Percentiles rank a stretch among this genome's conserved stretches.
These are phyloP conservation scores for Xanthoconium purpureum DNA, from an alignment of 768 basidiomycete species.

Conservation along the genomic window DNA sequence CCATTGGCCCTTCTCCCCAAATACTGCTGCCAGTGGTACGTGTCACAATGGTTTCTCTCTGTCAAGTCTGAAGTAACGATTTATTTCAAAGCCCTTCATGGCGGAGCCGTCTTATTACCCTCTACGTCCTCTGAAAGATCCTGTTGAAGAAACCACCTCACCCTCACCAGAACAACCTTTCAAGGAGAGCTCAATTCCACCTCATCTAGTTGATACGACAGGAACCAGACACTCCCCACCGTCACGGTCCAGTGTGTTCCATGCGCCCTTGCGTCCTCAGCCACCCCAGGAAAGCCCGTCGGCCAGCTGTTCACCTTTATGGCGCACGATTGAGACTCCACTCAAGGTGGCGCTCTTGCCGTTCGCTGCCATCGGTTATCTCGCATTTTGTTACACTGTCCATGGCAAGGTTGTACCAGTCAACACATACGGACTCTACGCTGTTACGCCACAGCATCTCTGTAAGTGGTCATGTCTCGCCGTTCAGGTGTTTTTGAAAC, in stretches of 20 bases:
- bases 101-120: slow-evolving; percentile 19
- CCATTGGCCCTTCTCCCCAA: no score
- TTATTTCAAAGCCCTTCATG: no score
- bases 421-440: slow-evolving; percentile 21
- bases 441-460: slow-evolving; percentile 20
- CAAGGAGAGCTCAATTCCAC: neutral
- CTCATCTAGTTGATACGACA: neutral
- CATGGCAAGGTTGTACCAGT: slow-evolving; percentile 24
- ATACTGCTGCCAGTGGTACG: no score
- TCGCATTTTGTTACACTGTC: slow-evolving; percentile 29
- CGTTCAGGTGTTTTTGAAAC: slow-evolving; percentile 1
- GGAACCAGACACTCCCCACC: neutral
- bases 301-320: neutral
- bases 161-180: neutral
- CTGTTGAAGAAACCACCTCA: neutral
- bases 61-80: no score
- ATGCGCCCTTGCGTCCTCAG: slow-evolving; percentile 6
- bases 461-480: no score
- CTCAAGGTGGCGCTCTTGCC: slow-evolving; percentile 23
- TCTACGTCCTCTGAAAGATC: slow-evolving; percentile 10
- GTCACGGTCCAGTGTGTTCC: slow-evolving; percentile 3
- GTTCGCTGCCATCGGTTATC: slow-evolving; percentile 26
- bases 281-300: neutral
- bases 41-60: no score
- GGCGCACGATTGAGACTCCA: slow-evolving; percentile 6